phyloP scores from a whole-genome alignment of 2,329 filamentous ascomycete species.

The Epichloe baconii region DNA sequence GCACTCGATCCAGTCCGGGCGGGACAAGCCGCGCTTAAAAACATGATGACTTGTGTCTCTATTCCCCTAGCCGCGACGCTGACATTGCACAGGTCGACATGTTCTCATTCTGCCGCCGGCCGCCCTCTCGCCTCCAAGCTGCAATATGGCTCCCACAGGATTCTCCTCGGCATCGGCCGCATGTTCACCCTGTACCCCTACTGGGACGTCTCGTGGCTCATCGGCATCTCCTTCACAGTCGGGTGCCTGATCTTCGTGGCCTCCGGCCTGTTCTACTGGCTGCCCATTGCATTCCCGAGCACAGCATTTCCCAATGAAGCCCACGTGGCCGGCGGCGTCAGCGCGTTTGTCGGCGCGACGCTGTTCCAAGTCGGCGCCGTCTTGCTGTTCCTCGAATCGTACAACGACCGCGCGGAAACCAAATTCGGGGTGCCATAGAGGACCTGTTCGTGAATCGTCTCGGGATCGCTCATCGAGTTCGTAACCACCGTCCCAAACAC shows the following conservation, averaged over 20 bases:
- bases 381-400: conserved; percentile 44
- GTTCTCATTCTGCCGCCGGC: conserved; percentile 7
- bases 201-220: conserved; percentile 12
- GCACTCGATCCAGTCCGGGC: background rate
- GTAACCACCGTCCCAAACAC: background rate
- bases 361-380: conserved; percentile 46
- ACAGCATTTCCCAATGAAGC: conserved; percentile 31
- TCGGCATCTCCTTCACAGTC: conserved; percentile 10
- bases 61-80: too few relatives aligned
- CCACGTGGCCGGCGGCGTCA: conserved; percentile 34
- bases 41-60: background rate
- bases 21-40: background rate
- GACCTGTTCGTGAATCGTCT: conserved; percentile 11
- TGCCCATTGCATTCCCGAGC: conserved; percentile 39
- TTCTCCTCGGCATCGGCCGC: conserved; percentile 8
- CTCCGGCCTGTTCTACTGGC: conserved; percentile 39
- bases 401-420: conserved; percentile 35
- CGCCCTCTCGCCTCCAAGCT: conserved; percentile 7
- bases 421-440: conserved; percentile 33
- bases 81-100: conserved; percentile 3
- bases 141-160: background rate
- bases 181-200: conserved; percentile 11
- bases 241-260: conserved; percentile 11
- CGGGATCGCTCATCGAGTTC: background rate
- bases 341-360: conserved; percentile 46